phyloP scores from a whole-genome alignment of 306 rosid species.

The Leucaena leucocephala region DNA sequence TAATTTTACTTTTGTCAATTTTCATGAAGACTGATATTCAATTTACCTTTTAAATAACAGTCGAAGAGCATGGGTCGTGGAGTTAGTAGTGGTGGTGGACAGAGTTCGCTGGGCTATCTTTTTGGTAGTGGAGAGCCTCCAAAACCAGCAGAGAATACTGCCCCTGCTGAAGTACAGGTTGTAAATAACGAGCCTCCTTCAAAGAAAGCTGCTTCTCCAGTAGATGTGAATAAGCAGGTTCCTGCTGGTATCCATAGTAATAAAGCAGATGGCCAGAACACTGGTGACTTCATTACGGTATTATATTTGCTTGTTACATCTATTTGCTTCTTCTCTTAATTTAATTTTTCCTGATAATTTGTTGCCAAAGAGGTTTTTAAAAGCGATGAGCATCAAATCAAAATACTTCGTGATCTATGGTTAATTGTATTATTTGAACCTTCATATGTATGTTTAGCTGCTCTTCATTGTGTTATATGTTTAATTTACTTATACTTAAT shows the following conservation, averaged over 20 bases:
- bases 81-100: constrained; percentile 97
- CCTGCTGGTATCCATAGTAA: constrained; percentile 95
- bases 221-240: constrained; percentile 35
- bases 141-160: constrained; percentile 52
- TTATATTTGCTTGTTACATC: constrained; percentile 19
- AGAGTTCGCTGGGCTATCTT: constrained; percentile 94
- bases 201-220: constrained; percentile 52
- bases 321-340: constrained; percentile 19
- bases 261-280: constrained; percentile 90
- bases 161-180: constrained; percentile 53
- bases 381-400: constrained; percentile 5
- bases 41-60: constrained; percentile 37
- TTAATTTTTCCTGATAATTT: constrained; percentile 18
- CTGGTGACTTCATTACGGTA: constrained; percentile 98
- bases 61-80: constrained; percentile 91
- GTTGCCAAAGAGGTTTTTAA: neutral
- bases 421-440: neutral
- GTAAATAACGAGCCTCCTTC: constrained; percentile 57
- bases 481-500: neutral
- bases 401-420: neutral
- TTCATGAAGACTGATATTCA: constrained; percentile 35
- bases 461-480: neutral
- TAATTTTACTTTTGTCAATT: constrained; percentile 29
- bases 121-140: constrained; percentile 93
- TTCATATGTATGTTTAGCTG: neutral